Base-by-base conservation (phyloP, 192 early-diverging fungal genomes). In the Oehlia diaphana region DNA sequence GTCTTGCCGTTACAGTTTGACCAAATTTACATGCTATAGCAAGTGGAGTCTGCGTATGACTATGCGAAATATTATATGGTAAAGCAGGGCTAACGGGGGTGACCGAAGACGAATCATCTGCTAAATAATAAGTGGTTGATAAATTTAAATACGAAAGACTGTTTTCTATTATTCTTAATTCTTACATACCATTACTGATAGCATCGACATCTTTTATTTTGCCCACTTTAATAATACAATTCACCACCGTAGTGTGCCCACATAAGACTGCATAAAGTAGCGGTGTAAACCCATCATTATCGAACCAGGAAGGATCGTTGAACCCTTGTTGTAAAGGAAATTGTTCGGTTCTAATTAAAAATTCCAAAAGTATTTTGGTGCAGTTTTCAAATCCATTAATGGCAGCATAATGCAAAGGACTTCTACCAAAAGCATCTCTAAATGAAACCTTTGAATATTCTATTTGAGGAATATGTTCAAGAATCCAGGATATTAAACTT, bases 211-310 rank as follows among this genome's bases (percentile, higher is more conserved):
- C 81, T 10, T 77, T 70, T 50, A 91, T 90, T 1, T 83, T 63
- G 5, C 90, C 88, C 62, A 84, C 79, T 16, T 90, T 86, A 33
- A 93, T 83, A 26, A 93, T 79, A 6, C 84, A 81, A 31, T 85
- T 81, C 14, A 88, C 81, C 26, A 87, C 83, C 6, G 72, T 78
- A 16, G 87, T 80, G 26, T 90, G 81, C 3, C 90, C 89, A 74
- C 83, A 83, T 5, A 89, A 79, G 0, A 92, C 88, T 19, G 89
- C 90, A 58, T 90, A 90, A 68, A 93, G 90, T 2, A 93, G 44
- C 5, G 92, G 92, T 3, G 87, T 90, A 79, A 88, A 86, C 2
- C 91, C 92, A 77, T 93, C 90, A n/a, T 87, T 80, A 72, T 93
- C 92, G n/a, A 85, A 79, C 92, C 92, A 93, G 13, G 78, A 79